A percentile compares a stretch with the other conserved stretches of the same genome.
These are phyloP conservation scores for Cladosporium sp. DNA, from an alignment of 2,329 filamentous ascomycete genomes.

Conservation along the genomic window DNA sequence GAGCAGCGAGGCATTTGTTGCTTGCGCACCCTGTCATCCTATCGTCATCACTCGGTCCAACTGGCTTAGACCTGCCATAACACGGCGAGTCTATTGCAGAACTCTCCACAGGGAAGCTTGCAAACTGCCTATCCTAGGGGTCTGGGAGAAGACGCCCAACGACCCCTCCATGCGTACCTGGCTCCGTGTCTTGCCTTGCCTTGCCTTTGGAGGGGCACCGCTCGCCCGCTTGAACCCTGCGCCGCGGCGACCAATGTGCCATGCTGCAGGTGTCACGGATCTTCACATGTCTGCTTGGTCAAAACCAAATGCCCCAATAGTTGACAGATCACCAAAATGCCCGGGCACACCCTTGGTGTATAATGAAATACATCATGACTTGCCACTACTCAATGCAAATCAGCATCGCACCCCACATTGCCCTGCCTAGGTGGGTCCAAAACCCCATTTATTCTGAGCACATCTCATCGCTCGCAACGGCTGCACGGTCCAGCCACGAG, in stretches of 20 bases:
- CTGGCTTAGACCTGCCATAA: slow-evolving; percentile 17
- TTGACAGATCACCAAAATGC: not conserved
- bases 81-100: slow-evolving; percentile 14
- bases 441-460: slow-evolving; percentile 5
- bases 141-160: not conserved
- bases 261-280: slow-evolving; percentile 1
- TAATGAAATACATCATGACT: slow-evolving; percentile 20
- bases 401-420: slow-evolving; percentile 13
- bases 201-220: not conserved
- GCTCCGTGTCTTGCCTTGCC: not conserved
- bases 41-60: slow-evolving; percentile 13
- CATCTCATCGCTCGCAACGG: slow-evolving; percentile 11
- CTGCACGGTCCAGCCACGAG: slow-evolving; percentile 13
- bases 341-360: not conserved
- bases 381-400: slow-evolving; percentile 7
- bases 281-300: slow-evolving; percentile 2
- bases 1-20: not conserved
- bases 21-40: slow-evolving; percentile 3
- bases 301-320: not conserved
- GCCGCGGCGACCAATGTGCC: not conserved
- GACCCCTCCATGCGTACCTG: slow-evolving; percentile 13
- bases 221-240: slow-evolving; percentile 6
- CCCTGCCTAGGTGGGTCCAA: slow-evolving; percentile 3
- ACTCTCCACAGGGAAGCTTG: not conserved
- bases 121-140: too few species aligned